Conservation (phyloP, 768 basidiomycete species). For the Mycena rosella region DNA sequence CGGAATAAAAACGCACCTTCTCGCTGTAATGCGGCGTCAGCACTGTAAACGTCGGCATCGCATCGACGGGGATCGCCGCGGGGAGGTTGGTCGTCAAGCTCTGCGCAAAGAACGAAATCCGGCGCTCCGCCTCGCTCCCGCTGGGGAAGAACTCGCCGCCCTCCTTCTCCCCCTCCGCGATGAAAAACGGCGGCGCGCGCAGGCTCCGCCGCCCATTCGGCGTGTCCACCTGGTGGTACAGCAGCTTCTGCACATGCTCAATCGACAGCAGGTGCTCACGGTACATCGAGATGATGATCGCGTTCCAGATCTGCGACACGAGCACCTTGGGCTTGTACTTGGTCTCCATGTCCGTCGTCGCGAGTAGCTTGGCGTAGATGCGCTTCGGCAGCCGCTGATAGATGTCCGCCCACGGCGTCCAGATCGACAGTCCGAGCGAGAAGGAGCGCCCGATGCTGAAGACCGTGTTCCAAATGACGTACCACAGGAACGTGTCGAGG, state of each 20-base stretch:
- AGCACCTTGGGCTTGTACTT: conserved; percentile 99
- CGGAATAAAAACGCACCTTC: conserved; percentile 68
- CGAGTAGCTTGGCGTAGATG: conserved; percentile 95
- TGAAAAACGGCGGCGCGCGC: conserved; percentile 97
- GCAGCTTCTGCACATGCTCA: conserved; percentile 96
- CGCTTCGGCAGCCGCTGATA: conserved; percentile 96
- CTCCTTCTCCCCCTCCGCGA: conserved; percentile 91
- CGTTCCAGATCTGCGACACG: conserved; percentile 99
- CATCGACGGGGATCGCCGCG: conserved; percentile 93
- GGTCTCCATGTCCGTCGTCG: conserved; percentile 95
- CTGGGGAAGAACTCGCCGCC: conserved; percentile 92
- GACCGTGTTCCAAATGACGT: conserved; percentile 99
- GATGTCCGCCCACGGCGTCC: conserved; percentile 99
- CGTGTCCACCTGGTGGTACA: conserved; percentile 94
- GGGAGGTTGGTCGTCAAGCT: conserved; percentile 95
- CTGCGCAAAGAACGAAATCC: conserved; percentile 99
- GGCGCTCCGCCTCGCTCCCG: conserved; percentile 95
- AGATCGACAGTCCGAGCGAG: conserved; percentile 92
- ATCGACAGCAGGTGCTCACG: conserved; percentile 98
- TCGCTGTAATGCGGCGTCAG: conserved; percentile 99
- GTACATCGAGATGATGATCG: conserved; percentile 99
- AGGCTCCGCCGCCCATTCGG: conserved; percentile 75
- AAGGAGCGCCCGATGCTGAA: conserved; percentile 92
- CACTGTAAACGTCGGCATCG: conserved; percentile 99
- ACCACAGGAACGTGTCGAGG: conserved; percentile 99